Percentiles rank a stretch among this genome's conserved stretches.
These are phyloP conservation scores for Pythium oligandrum DNA, from an alignment of 352 stramenopile genomes.

Conservation along the genomic window DNA sequence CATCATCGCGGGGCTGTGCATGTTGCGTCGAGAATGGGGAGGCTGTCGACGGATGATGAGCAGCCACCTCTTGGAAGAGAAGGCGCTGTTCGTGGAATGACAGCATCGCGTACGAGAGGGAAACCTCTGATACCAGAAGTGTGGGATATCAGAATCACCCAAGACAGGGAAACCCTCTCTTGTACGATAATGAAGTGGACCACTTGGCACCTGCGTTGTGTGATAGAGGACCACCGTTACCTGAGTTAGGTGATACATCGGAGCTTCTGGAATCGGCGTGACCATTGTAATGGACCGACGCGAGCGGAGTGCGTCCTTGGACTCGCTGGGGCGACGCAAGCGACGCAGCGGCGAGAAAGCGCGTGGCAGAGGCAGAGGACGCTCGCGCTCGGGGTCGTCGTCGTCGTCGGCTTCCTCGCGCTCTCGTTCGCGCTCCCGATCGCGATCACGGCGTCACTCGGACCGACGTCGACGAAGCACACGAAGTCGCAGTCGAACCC, in stretches of 20 bases:
- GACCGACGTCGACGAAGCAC: conserved; percentile 10
- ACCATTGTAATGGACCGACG: conserved; percentile 5
- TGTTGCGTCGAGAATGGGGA: not conserved
- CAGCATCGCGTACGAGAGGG: too few relatives aligned
- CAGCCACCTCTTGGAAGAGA: too few relatives aligned
- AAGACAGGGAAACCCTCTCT: too few relatives aligned
- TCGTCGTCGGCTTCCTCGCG: conserved; percentile 14
- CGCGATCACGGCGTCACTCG: conserved; percentile 18
- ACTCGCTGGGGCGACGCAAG: conserved; percentile 50
- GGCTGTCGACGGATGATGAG: too few relatives aligned
- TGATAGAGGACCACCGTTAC: too few relatives aligned
- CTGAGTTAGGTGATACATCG: too few relatives aligned
- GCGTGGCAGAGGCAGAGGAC: conserved; percentile 8
- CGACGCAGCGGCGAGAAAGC: conserved; percentile 15
- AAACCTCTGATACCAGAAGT: too few relatives aligned
- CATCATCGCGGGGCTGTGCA: not conserved
- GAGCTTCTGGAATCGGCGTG: too few relatives aligned
- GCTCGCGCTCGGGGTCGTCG: conserved; percentile 4
- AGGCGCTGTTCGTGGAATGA: too few relatives aligned
- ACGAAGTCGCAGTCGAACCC: conserved; percentile 17
- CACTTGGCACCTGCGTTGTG: too few relatives aligned
- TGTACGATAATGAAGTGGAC: too few relatives aligned
- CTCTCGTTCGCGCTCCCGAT: conserved; percentile 21
- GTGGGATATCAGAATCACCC: too few relatives aligned
- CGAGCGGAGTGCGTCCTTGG: conserved; percentile 54